These are phyloP conservation scores for Chenopodium berlandieri DNA, from an alignment of 148 eudicot genomes.

Conservation along the genomic window DNA sequence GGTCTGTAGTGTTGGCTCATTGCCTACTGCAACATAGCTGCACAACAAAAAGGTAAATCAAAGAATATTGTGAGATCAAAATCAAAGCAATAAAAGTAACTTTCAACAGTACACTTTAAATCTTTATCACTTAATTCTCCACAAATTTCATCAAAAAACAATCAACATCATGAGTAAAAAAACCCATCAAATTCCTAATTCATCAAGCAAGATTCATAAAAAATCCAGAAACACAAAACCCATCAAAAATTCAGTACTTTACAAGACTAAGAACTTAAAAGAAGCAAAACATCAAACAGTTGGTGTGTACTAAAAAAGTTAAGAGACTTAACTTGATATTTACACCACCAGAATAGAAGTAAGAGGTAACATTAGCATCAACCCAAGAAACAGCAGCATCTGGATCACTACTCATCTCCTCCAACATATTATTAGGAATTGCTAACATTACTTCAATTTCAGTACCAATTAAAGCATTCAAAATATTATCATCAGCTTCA, in stretches of 20 bases:
- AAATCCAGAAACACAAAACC: not conserved
- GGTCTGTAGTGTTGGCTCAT: conserved; percentile 74
- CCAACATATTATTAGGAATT: conserved; percentile 79
- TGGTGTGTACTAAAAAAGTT: not conserved
- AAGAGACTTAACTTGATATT: conserved; percentile 58
- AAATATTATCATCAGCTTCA: conserved; percentile 69
- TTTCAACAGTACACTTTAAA: not conserved
- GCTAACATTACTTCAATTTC: conserved; percentile 84
- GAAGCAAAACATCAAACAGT: conserved; percentile 15
- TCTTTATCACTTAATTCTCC: not conserved
- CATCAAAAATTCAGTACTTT: not conserved
- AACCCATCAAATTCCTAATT: not conserved
- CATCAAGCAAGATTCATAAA: too few species aligned
- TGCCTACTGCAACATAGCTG: conserved; percentile 99
- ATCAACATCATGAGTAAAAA: not conserved
- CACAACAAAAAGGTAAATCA: conserved; percentile 8
- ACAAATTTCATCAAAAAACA: not conserved
- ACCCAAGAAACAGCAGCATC: conserved; percentile 77
- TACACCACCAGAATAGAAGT: conserved; percentile 71
- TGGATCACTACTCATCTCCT: conserved; percentile 58
- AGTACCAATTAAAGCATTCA: conserved; percentile 67
- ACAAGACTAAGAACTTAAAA: not conserved
- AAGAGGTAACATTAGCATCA: conserved; percentile 70
- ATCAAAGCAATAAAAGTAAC: not conserved
- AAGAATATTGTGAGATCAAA: not conserved